Evolutionary conservation across 495 filamentous ascomycete genomes (phyloP).

Genomic region (Penicillium maclennaniae): DNA sequence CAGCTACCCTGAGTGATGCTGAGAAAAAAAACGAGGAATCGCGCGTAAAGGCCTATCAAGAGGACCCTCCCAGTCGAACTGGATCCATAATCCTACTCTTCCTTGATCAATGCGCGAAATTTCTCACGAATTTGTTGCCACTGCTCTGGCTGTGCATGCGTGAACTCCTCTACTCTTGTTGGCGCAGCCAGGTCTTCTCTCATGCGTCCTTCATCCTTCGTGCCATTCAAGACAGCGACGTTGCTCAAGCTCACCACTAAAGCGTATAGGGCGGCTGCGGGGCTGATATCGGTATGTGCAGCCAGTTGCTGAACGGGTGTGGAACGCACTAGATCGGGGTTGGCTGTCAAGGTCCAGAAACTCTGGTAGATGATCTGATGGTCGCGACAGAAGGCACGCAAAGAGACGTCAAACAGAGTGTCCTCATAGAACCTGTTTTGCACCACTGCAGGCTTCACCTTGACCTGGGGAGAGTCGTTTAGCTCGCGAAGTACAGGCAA

Average conservation of each 20-base stretch:
- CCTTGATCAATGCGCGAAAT: constrained; percentile 49
- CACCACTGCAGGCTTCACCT: constrained; percentile 58
- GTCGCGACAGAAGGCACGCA: constrained; percentile 61
- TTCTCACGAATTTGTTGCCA: constrained; percentile 44
- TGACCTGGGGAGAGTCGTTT: constrained; percentile 34
- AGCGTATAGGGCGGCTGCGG: constrained; percentile 61
- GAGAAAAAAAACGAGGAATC: too few species aligned
- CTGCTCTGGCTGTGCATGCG: constrained; percentile 32
- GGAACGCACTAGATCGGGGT: constrained; percentile 54
- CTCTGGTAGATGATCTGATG: constrained; percentile 63
- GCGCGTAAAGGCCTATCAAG: too few species aligned
- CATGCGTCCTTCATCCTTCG: constrained; percentile 61
- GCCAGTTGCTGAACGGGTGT: constrained; percentile 51
- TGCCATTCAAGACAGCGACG: constrained; percentile 66
- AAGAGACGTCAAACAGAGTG: constrained; percentile 55
- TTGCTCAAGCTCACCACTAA: constrained; percentile 59
- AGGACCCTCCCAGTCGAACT: too few species aligned
- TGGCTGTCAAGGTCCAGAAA: constrained; percentile 79
- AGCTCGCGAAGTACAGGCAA: constrained; percentile 52
- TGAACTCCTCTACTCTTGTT: constrained; percentile 47
- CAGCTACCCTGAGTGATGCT: too few species aligned
- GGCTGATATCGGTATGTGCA: constrained; percentile 36
- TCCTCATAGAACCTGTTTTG: constrained; percentile 70
- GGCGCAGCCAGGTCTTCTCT: constrained; percentile 56
- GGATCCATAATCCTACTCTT: constrained; percentile 11